These are phyloP conservation scores for Botrytis aclada DNA, from an alignment of 2,329 filamentous ascomycete species.

Conservation along the genomic window DNA sequence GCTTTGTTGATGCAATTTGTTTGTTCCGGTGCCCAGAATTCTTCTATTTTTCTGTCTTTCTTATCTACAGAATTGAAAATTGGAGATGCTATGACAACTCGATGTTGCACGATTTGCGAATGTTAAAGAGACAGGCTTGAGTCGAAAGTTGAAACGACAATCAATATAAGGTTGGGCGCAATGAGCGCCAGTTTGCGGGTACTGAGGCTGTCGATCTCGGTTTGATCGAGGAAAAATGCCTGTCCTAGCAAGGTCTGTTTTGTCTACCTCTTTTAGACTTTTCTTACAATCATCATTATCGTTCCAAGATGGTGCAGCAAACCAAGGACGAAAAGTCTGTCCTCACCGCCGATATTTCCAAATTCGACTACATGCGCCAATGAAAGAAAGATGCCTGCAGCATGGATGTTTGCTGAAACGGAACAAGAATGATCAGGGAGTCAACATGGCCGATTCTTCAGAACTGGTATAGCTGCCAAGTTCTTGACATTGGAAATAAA, in stretches of 20 bases:
- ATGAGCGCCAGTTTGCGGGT: neutral
- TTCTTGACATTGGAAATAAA: neutral
- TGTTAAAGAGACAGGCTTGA: neutral
- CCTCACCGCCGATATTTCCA: neutral
- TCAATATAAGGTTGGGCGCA: neutral
- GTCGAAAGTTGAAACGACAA: neutral
- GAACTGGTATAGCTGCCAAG: neutral
- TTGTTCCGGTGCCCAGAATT: neutral
- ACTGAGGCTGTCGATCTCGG: neutral
- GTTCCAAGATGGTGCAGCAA: neutral
- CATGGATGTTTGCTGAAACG: neutral
- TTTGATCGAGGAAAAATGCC: neutral
- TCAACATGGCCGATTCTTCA: neutral
- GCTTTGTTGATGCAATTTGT: neutral
- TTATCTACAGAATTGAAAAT: neutral
- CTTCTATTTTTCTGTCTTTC: neutral
- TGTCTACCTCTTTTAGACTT: neutral
- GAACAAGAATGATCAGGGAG: neutral
- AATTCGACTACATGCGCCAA: neutral
- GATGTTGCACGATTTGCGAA: neutral
- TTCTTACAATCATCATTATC: neutral
- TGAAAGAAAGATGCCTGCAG: neutral
- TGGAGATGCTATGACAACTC: neutral
- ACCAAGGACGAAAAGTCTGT: neutral
- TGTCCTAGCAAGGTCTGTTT: neutral